Percentiles rank a stretch among this genome's conserved stretches.
phyloP scores from a whole-genome alignment of 306 rosid species.

The Cicer bijugum region DNA sequence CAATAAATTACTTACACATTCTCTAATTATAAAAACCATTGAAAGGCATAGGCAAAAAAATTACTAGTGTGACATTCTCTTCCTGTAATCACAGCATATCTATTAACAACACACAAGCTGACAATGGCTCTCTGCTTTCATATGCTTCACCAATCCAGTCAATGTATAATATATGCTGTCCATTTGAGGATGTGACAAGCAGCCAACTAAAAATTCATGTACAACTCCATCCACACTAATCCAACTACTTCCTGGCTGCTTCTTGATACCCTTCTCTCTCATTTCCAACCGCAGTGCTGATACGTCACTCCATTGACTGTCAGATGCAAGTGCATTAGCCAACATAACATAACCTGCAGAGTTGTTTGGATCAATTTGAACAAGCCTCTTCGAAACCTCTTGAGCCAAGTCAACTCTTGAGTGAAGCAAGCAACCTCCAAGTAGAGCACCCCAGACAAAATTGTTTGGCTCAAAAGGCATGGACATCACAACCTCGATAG shows the following conservation, averaged over 20 bases:
- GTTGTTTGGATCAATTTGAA: conserved; percentile 56
- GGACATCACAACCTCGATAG: conserved; percentile 50
- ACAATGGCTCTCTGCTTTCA: conserved; percentile 48
- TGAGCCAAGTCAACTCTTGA: conserved; percentile 60
- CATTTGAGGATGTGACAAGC: conserved; percentile 52
- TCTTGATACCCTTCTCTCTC: conserved; percentile 63
- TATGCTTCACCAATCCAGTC: conserved; percentile 56
- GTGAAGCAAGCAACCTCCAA: conserved; percentile 67
- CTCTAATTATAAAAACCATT: too few species aligned
- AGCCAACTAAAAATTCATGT: conserved; percentile 63
- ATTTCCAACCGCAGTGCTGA: conserved; percentile 54
- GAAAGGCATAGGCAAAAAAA: too few species aligned
- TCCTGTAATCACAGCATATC: too few species aligned
- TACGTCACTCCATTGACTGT: conserved; percentile 56
- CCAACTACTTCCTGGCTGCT: conserved; percentile 74
- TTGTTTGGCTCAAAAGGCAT: conserved; percentile 68
- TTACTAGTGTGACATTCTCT: too few species aligned
- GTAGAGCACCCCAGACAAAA: conserved; percentile 71
- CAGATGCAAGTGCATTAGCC: conserved; percentile 65
- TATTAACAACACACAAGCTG: too few species aligned
- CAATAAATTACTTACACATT: too few species aligned
- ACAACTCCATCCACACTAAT: conserved; percentile 61
- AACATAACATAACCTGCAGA: conserved; percentile 67
- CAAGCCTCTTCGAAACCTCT: conserved; percentile 61
- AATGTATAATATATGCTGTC: conserved; percentile 48